Evolutionary conservation across 2,329 filamentous ascomycete genomes (phyloP).

Genomic region (Fusarium burgessii): DNA sequence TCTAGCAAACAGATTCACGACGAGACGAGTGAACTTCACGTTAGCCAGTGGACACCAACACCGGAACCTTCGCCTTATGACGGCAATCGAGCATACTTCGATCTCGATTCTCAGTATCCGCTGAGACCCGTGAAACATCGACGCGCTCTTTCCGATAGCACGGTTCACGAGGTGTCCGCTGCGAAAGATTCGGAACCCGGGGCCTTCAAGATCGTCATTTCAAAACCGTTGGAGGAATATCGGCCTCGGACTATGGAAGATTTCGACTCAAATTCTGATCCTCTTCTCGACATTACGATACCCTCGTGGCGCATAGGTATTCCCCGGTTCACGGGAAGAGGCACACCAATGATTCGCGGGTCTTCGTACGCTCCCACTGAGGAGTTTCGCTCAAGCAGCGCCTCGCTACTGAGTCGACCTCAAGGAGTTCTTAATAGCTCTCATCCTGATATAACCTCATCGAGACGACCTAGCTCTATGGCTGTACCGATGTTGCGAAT

Average conservation of each 20-base stretch:
- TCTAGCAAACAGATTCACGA: slow-evolving; percentile 45
- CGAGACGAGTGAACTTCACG: slow-evolving; percentile 47
- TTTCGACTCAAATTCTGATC: slow-evolving; percentile 57
- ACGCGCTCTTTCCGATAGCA: slow-evolving; percentile 82
- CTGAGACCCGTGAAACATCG: slow-evolving; percentile 57
- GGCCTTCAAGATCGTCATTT: slow-evolving; percentile 84
- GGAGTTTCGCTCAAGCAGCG: slow-evolving; percentile 73
- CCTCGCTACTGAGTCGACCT: slow-evolving; percentile 60
- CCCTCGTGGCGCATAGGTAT: slow-evolving; percentile 87
- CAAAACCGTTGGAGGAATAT: slow-evolving; percentile 71
- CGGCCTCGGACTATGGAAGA: slow-evolving; percentile 74
- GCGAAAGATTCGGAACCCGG: slow-evolving; percentile 70
- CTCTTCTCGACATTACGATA: slow-evolving; percentile 78
- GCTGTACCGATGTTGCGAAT: slow-evolving; percentile 53
- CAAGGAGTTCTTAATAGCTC: slow-evolving; percentile 46
- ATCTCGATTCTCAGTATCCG: slow-evolving; percentile 33
- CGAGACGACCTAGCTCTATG: slow-evolving; percentile 54
- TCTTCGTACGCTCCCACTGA: slow-evolving; percentile 85
- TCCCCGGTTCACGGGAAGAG: slow-evolving; percentile 80
- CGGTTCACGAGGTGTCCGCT: slow-evolving; percentile 71
- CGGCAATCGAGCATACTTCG: slow-evolving; percentile 51
- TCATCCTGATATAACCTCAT: slow-evolving; percentile 41
- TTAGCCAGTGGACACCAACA: slow-evolving; percentile 59
- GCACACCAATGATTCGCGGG: slow-evolving; percentile 81
- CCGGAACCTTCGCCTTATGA: slow-evolving; percentile 54